phyloP scores from a whole-genome alignment of 1,284 basidiomycete species.

The Afroboletus lepidellus region DNA sequence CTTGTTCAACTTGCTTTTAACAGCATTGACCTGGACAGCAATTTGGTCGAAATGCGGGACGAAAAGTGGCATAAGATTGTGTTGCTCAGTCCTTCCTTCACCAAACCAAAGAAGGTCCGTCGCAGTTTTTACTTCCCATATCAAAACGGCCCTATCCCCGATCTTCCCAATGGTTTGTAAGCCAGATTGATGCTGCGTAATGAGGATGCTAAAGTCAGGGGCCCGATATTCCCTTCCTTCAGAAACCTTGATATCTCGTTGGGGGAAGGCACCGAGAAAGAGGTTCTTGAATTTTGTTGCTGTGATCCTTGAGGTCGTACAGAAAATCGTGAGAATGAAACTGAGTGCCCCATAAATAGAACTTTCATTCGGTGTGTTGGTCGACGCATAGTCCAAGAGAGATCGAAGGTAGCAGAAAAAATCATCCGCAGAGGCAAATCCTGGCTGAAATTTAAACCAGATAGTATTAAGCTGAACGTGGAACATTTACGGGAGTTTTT shows the following conservation, averaged over 20 bases:
- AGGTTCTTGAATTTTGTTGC: background rate
- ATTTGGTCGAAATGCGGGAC: background rate
- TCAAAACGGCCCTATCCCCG: background rate
- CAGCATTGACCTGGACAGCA: background rate
- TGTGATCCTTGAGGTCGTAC: too few relatives aligned
- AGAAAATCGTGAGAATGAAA: too few relatives aligned
- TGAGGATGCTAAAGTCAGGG: background rate
- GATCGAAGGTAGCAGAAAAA: too few relatives aligned
- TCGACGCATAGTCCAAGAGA: too few relatives aligned
- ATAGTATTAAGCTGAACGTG: too few relatives aligned
- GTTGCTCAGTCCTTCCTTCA: background rate
- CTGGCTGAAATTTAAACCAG: too few relatives aligned
- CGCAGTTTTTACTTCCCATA: background rate
- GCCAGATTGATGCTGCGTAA: background rate
- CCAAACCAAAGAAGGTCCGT: background rate
- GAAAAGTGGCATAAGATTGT: too few relatives aligned
- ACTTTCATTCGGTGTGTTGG: too few relatives aligned
- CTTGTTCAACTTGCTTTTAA: background rate
- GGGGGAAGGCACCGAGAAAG: background rate
- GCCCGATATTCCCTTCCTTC: background rate
- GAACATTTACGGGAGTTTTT: too few relatives aligned
- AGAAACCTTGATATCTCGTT: background rate
- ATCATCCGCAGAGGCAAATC: too few relatives aligned
- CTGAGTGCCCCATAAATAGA: too few relatives aligned
- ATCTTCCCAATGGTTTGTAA: background rate